Percentiles rank a stretch among this genome's conserved stretches.
Evolutionary conservation across 1,139 yeast genomes (phyloP).

Genomic region (Suhomyces panamericanus): DNA sequence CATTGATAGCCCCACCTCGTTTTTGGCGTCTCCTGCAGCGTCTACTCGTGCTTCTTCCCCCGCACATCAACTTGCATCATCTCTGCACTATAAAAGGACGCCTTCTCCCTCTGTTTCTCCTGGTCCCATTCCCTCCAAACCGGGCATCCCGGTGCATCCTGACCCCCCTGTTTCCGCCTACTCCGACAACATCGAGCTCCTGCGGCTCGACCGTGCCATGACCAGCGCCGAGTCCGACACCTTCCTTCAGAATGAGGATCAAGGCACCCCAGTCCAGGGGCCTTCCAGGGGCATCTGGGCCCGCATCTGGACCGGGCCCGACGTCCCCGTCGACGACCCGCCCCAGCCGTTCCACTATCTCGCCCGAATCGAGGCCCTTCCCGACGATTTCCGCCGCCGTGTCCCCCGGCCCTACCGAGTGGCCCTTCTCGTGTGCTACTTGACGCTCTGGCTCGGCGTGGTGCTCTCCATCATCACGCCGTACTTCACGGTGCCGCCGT

Average conservation of each 20-base stretch:
- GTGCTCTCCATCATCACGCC: conserved; percentile 35
- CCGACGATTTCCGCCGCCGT: conserved; percentile 36
- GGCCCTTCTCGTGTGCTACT: conserved; percentile 37
- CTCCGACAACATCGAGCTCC: conserved; percentile 6
- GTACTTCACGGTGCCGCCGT: conserved; percentile 31
- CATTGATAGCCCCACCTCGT: too few relatives aligned
- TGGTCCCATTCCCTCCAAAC: not conserved
- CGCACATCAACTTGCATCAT: too few relatives aligned
- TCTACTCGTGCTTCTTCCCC: too few relatives aligned
- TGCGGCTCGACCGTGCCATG: conserved; percentile 4
- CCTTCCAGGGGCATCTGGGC: not conserved
- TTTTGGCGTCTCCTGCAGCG: too few relatives aligned
- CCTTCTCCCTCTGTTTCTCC: not conserved
- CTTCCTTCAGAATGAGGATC: not conserved
- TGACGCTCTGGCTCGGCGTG: conserved; percentile 35
- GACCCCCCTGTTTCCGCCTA: not conserved
- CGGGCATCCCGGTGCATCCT: not conserved
- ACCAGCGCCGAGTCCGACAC: not conserved
- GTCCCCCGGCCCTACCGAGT: conserved; percentile 30
- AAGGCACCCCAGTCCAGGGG: not conserved
- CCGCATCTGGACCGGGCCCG: conserved; percentile 54
- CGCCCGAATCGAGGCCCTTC: conserved; percentile 42
- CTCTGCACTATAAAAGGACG: too few relatives aligned
- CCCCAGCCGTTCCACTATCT: conserved; percentile 34
- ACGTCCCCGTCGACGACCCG: conserved; percentile 46